A percentile compares a stretch with the other conserved stretches of the same genome.
Evolutionary conservation across 2,329 filamentous ascomycete species (phyloP).

Genomic region (Cercospora sesami): DNA sequence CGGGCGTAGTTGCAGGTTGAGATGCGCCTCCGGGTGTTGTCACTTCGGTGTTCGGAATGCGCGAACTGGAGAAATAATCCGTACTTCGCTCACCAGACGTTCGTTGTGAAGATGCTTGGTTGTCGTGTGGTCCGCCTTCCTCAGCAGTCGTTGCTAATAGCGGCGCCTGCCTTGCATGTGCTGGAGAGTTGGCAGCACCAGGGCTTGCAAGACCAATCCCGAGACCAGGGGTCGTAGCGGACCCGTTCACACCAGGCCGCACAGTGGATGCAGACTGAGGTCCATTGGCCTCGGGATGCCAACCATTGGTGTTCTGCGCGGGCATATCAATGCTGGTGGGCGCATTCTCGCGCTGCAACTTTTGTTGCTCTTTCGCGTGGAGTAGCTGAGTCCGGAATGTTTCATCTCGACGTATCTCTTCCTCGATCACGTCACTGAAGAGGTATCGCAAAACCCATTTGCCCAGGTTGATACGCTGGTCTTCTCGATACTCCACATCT

Average conservation of each 20-base stretch:
- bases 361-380: constrained; percentile 58
- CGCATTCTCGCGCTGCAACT: constrained; percentile 57
- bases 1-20: constrained; percentile 37
- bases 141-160: constrained; percentile 42
- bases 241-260: constrained; percentile 66
- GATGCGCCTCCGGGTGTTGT: constrained; percentile 30
- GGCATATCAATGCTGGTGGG: constrained; percentile 64
- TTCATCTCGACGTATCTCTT: constrained; percentile 82
- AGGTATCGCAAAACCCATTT: constrained; percentile 95
- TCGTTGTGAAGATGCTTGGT: constrained; percentile 54
- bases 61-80: constrained; percentile 75
- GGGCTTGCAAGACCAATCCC: constrained; percentile 64
- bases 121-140: constrained; percentile 53
- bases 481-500: constrained; percentile 79
- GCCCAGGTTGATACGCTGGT: constrained; percentile 93
- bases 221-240: constrained; percentile 69
- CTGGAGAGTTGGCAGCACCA: constrained; percentile 38
- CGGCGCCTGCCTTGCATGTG: constrained; percentile 39
- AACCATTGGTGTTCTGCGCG: constrained; percentile 42
- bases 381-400: constrained; percentile 69
- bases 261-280: constrained; percentile 52
- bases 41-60: constrained; percentile 49
- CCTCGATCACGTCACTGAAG: constrained; percentile 84
- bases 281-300: constrained; percentile 43
- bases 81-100: constrained; percentile 61